phyloP scores from a whole-genome alignment of 1,284 basidiomycete genomes.

The Malassezia pachydermatis region DNA sequence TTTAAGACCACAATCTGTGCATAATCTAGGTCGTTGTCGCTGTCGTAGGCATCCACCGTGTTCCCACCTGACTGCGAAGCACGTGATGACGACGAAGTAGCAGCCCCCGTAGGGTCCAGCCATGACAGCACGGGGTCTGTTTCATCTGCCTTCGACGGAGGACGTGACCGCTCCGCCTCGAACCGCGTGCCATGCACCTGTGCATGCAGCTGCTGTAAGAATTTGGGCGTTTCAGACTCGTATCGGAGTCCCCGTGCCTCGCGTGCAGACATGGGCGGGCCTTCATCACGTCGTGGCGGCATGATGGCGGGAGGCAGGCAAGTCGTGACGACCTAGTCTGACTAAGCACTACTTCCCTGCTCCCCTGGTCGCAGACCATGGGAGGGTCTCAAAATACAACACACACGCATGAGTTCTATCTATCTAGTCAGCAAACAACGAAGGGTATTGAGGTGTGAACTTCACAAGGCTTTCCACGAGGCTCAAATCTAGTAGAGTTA shows the following conservation, averaged over 20 bases:
- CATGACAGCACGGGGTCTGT: constrained; percentile 5
- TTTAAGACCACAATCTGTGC: constrained; percentile 38
- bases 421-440: constrained; percentile 21
- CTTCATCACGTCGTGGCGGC: not conserved
- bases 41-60: constrained; percentile 14
- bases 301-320: not conserved
- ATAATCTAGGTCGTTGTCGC: constrained; percentile 22
- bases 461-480: constrained; percentile 34
- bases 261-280: not conserved
- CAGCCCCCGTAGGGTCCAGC: not conserved
- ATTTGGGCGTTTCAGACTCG: constrained; percentile 1
- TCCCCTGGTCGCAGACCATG: no score
- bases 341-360: not conserved
- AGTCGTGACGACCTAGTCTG: not conserved
- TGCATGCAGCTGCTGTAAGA: constrained; percentile 9
- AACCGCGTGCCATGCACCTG: constrained; percentile 2
- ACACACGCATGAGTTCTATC: no score
- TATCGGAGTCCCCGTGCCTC: constrained; percentile 5
- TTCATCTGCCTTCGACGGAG: not conserved
- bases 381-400: not conserved
- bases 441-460: constrained; percentile 26
- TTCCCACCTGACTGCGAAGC: no score
- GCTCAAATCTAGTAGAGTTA: constrained; percentile 18
- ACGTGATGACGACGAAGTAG: no score
- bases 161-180: not conserved